phyloP scores from a whole-genome alignment of 1,139 yeast genomes.

The Candida gigantensis region DNA sequence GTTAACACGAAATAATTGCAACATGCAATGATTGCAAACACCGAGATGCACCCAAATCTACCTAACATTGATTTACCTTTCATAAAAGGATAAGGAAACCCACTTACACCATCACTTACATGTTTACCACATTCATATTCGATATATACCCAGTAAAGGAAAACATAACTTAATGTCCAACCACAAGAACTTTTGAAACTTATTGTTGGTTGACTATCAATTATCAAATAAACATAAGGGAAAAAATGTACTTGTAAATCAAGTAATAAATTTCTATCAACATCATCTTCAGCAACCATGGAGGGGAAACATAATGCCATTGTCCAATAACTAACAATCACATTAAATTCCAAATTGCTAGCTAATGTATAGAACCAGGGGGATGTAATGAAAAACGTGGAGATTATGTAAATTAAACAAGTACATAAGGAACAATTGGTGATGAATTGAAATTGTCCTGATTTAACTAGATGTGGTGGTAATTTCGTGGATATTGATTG shows the following conservation, averaged over 20 bases:
- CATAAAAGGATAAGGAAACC: constrained; percentile 24
- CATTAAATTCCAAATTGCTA: constrained; percentile 22
- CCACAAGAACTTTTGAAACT: constrained; percentile 1
- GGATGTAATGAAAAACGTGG: constrained; percentile 5
- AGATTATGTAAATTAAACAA: constrained; percentile 8
- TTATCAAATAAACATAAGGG: constrained; percentile 20
- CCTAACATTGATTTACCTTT: constrained; percentile 11
- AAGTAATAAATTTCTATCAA: constrained; percentile 18
- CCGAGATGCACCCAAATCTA: constrained; percentile 9
- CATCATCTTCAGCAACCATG: constrained; percentile 20
- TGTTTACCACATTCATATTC: constrained; percentile 11
- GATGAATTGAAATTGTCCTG: constrained; percentile 64
- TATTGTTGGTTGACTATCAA: constrained; percentile 7
- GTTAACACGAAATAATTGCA: constrained; percentile 11
- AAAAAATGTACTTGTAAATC: constrained; percentile 26
- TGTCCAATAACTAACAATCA: constrained; percentile 25
- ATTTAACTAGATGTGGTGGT: constrained; percentile 48
- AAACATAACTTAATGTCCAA: constrained; percentile 7
- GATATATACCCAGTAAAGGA: constrained; percentile 12
- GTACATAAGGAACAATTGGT: constrained; percentile 48
- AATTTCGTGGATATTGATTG: constrained; percentile 14
- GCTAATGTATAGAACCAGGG: constrained; percentile 15
- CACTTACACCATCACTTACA: constrained; percentile 15
- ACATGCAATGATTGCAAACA: constrained; percentile 10
- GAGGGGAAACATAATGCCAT: constrained; percentile 19